Percentiles rank a stretch among this genome's conserved stretches.
phyloP scores from a whole-genome alignment of 2,329 filamentous ascomycete genomes.

The Phaeosphaeriaceae sp. region DNA sequence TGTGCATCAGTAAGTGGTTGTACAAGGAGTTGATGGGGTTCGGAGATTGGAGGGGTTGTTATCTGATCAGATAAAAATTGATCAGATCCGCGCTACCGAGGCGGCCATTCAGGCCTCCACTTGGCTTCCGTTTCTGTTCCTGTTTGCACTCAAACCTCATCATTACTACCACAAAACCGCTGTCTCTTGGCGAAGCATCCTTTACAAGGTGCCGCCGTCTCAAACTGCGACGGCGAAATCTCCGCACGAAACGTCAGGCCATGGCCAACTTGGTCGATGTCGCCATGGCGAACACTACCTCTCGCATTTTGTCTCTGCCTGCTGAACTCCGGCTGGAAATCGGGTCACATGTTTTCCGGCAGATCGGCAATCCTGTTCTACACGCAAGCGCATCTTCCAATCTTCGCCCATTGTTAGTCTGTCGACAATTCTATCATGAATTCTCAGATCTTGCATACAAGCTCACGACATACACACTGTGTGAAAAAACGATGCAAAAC shows the following conservation, averaged over 20 bases:
- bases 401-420: constrained; percentile 46
- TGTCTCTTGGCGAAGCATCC: background rate
- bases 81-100: background rate
- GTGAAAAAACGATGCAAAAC: constrained; percentile 3
- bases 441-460: constrained; percentile 43
- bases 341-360: constrained; percentile 28
- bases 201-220: background rate
- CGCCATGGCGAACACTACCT: constrained; percentile 1
- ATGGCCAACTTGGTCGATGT: background rate
- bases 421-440: constrained; percentile 48
- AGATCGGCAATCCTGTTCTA: constrained; percentile 19
- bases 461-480: constrained; percentile 45
- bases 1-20: constrained; percentile 26
- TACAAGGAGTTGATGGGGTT: constrained; percentile 11
- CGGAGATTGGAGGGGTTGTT: constrained; percentile 22
- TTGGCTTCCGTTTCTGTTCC: background rate
- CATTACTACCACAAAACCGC: background rate
- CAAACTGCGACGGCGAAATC: no score
- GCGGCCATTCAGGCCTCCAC: background rate
- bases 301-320: constrained; percentile 37
- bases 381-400: constrained; percentile 17
- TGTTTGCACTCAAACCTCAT: background rate
- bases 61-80: constrained; percentile 30
- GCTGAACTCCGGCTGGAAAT: constrained; percentile 47
- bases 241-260: background rate